These are phyloP conservation scores for Smittium mucronatum DNA, from an alignment of 371 early-diverging fungal genomes.

Conservation along the genomic window DNA sequence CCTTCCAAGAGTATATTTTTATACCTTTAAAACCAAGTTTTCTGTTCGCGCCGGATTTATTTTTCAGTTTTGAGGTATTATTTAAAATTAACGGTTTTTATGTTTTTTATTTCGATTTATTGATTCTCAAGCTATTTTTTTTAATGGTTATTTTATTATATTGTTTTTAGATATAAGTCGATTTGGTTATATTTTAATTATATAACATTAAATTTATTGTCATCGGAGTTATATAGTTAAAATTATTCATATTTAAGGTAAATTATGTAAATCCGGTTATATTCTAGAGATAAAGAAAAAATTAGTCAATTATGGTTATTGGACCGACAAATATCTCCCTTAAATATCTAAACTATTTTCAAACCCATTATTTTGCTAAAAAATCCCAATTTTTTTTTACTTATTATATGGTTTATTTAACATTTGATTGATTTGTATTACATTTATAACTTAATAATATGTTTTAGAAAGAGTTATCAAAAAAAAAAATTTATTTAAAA, in stretches of 20 bases:
- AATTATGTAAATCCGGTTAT: neutral
- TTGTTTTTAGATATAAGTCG: neutral
- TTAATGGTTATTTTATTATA: neutral
- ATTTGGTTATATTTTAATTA: neutral
- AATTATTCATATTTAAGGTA: neutral
- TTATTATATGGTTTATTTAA: too few relatives aligned
- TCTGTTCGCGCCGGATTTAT: neutral
- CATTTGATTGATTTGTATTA: too few relatives aligned
- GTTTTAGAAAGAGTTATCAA: too few relatives aligned
- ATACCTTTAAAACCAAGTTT: neutral
- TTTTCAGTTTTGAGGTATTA: neutral
- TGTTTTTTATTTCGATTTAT: neutral
- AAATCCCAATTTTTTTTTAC: too few relatives aligned
- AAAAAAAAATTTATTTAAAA: too few relatives aligned
- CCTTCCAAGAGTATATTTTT: neutral
- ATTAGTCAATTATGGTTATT: neutral
- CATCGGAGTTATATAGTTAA: neutral
- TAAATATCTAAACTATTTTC: too few relatives aligned
- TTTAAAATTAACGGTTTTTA: neutral
- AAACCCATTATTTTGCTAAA: too few relatives aligned
- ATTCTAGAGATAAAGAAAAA: neutral
- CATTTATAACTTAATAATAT: too few relatives aligned
- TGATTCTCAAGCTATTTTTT: neutral
- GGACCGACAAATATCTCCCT: neutral
- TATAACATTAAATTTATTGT: neutral